phyloP scores from a whole-genome alignment of 2,329 filamentous ascomycete genomes.

The Phyllachora maydis region DNA sequence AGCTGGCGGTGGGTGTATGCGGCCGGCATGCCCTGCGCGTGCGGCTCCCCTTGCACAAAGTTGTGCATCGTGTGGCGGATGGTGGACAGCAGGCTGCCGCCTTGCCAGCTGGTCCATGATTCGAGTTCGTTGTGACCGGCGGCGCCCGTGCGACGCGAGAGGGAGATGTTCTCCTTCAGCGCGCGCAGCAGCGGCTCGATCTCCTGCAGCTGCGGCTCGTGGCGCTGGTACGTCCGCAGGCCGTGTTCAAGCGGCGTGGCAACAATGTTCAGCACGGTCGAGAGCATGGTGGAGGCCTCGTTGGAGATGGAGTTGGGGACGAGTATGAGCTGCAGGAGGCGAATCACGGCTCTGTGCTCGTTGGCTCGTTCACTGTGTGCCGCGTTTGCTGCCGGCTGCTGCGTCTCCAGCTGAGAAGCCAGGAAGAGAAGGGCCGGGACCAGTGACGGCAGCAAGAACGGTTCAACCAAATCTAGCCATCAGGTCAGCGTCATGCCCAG shows the following conservation, averaged over 20 bases:
- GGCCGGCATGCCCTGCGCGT: conserved; percentile 40
- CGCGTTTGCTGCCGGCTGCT: conserved; percentile 16
- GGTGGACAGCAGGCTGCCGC: background rate
- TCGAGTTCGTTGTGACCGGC: conserved; percentile 48
- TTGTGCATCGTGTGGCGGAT: conserved; percentile 40
- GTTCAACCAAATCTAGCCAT: conserved; percentile 47
- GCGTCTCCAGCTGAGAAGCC: conserved; percentile 43
- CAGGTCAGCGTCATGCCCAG: too few species aligned
- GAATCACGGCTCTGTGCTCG: conserved; percentile 47
- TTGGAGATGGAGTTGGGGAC: conserved; percentile 47
- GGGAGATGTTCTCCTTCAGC: conserved; percentile 36
- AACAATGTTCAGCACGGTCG: conserved; percentile 49
- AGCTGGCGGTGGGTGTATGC: conserved; percentile 56
- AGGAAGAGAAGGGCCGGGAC: conserved; percentile 56
- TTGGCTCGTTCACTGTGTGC: conserved; percentile 8
- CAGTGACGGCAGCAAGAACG: conserved; percentile 60
- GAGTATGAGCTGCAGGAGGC: conserved; percentile 54
- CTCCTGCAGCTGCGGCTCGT: conserved; percentile 45
- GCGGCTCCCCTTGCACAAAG: conserved; percentile 38
- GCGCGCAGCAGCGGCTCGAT: conserved; percentile 48
- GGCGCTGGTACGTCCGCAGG: conserved; percentile 43
- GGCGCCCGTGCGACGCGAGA: conserved; percentile 38
- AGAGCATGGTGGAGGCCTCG: conserved; percentile 51
- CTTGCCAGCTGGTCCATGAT: conserved; percentile 28
- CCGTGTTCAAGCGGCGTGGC: conserved; percentile 48